Conservation (phyloP, 202 grass and related monocot species). For the Zoysia matrella region DNA sequence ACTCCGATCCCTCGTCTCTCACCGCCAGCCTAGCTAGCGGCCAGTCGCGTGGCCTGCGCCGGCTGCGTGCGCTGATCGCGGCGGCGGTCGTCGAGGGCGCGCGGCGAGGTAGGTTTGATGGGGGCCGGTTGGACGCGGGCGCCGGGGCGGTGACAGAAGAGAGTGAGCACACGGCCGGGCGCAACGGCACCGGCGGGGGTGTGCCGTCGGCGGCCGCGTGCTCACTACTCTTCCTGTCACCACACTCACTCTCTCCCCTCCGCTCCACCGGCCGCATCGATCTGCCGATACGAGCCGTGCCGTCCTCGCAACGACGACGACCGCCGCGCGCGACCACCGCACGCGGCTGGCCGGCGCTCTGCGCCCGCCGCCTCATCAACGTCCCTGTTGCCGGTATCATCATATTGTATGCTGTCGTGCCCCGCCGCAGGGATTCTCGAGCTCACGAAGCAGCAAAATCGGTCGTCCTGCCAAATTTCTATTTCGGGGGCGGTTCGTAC, state of each 20-base stretch:
- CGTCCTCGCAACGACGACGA: background rate
- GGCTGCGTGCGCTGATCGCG: slow-evolving; percentile 35
- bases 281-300: background rate
- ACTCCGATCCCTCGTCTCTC: background rate
- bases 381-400: background rate
- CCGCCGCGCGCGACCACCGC: slow-evolving; percentile 33
- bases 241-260: background rate
- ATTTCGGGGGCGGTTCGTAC: slow-evolving; percentile 39
- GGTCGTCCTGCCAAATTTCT: slow-evolving; percentile 19
- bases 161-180: slow-evolving; percentile 71
- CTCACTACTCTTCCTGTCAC: slow-evolving; percentile 70
- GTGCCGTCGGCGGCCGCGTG: slow-evolving; percentile 71
- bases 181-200: slow-evolving; percentile 43
- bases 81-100: background rate
- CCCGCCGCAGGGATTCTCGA: background rate
- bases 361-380: no score
- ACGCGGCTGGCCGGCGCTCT: slow-evolving; percentile 11
- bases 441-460: background rate
- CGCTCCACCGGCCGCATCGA: background rate
- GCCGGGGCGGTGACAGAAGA: slow-evolving; percentile 62
- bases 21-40: no score
- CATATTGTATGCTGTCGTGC: slow-evolving; percentile 21
- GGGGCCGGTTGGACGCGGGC: background rate
- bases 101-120: background rate
- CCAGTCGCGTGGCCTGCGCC: background rate